These are phyloP conservation scores for Halteria grandinella DNA, from an alignment of 73 alveolate genomes.

Conservation along the genomic window DNA sequence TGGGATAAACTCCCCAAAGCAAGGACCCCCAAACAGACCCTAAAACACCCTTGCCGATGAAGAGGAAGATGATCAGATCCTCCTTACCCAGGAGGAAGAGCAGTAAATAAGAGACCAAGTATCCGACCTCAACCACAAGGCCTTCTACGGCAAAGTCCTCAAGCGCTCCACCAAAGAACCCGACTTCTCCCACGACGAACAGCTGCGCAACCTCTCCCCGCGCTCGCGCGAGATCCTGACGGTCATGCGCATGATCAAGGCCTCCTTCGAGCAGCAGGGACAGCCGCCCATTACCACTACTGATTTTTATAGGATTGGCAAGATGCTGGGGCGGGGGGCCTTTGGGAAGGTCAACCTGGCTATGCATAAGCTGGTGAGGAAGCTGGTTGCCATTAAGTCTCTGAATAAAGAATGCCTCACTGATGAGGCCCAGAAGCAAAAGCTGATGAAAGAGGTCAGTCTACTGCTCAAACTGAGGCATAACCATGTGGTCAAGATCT, in stretches of 20 bases:
- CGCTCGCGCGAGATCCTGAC: slow-evolving; percentile 34
- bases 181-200: slow-evolving; percentile 31
- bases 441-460: slow-evolving; percentile 53
- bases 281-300: slow-evolving; percentile 58
- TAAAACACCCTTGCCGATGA: background rate
- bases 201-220: slow-evolving; percentile 20
- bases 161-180: slow-evolving; percentile 8
- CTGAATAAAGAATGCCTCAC: slow-evolving; percentile 59
- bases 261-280: background rate
- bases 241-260: slow-evolving; percentile 14
- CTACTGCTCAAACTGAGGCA: slow-evolving; percentile 52
- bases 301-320: slow-evolving; percentile 78
- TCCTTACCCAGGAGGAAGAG: slow-evolving; percentile 27
- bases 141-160: slow-evolving; percentile 44
- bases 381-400: slow-evolving; percentile 82
- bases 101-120: slow-evolving; percentile 25
- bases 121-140: slow-evolving; percentile 37
- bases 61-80: slow-evolving; percentile 5
- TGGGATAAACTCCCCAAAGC: too few relatives aligned
- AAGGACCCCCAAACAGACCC: background rate
- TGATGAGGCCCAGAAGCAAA: slow-evolving; percentile 48
- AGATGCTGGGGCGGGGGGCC: slow-evolving; percentile 83
- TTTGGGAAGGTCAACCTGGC: slow-evolving; percentile 85
- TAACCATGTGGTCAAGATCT: slow-evolving; percentile 77
- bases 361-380: slow-evolving; percentile 78